These are phyloP conservation scores for Candida buenavistaensis DNA, from an alignment of 1,139 yeast species.

Conservation along the genomic window DNA sequence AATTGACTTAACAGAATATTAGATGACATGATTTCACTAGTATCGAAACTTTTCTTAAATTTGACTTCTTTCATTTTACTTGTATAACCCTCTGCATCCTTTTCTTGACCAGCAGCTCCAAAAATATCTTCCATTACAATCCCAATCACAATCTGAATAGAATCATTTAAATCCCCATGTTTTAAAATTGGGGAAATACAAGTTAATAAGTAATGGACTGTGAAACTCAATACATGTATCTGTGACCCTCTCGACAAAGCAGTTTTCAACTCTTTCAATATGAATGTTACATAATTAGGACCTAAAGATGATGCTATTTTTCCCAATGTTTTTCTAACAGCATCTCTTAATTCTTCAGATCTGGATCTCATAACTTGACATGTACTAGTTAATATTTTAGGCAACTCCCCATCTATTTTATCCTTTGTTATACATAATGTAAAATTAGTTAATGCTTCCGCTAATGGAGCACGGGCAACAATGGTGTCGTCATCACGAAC, in stretches of 20 bases:
- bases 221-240: conserved; percentile 87
- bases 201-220: conserved; percentile 72
- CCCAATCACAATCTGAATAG: conserved; percentile 60
- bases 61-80: conserved; percentile 90
- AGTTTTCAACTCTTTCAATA: conserved; percentile 72
- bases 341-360: conserved; percentile 86
- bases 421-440: conserved; percentile 63
- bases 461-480: conserved; percentile 71
- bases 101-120: conserved; percentile 92
- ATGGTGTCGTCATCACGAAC: conserved; percentile 78
- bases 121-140: conserved; percentile 90
- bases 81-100: conserved; percentile 89
- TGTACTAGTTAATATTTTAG: conserved; percentile 78
- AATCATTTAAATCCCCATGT: conserved; percentile 78
- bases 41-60: conserved; percentile 83
- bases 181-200: conserved; percentile 46
- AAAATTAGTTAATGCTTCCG: conserved; percentile 78
- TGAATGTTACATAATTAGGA: conserved; percentile 67
- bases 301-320: conserved; percentile 68
- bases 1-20: conserved; percentile 64
- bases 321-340: conserved; percentile 75
- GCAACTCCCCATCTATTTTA: conserved; percentile 58
- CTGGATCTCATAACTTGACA: conserved; percentile 88
- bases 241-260: conserved; percentile 91
- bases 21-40: conserved; percentile 74